phyloP scores from a whole-genome alignment of 2,329 filamentous ascomycete genomes.

The Claviceps fusiformis region DNA sequence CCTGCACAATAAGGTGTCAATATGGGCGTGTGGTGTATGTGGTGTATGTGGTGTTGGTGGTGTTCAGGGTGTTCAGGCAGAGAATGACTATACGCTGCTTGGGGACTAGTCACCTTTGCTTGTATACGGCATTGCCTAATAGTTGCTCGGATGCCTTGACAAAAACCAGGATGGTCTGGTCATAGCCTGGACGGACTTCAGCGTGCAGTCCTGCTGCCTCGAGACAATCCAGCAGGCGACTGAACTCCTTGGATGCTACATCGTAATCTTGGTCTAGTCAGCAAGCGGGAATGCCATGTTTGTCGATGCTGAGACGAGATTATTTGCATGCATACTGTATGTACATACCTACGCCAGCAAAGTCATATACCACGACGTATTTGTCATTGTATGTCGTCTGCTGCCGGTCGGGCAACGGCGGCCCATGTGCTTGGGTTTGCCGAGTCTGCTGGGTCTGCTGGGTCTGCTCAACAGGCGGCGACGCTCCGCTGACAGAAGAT shows the following conservation, averaged over 20 bases:
- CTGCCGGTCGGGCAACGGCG: background rate
- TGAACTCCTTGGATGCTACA: slow-evolving; percentile 20
- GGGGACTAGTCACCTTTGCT: slow-evolving; percentile 37
- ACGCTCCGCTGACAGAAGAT: background rate
- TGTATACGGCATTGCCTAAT: slow-evolving; percentile 52
- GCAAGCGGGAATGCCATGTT: background rate
- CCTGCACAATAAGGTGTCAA: slow-evolving; percentile 22
- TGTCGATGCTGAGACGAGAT: background rate
- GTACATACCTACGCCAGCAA: slow-evolving; percentile 19
- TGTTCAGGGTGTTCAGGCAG: background rate
- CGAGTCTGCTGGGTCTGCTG: background rate
- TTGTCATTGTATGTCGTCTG: slow-evolving; percentile 9
- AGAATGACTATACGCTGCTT: background rate
- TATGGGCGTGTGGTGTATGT: background rate
- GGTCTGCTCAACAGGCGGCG: background rate
- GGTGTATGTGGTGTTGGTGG: no score
- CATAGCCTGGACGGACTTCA: slow-evolving; percentile 57
- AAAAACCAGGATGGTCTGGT: slow-evolving; percentile 54
- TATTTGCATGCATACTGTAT: no score
- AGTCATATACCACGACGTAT: slow-evolving; percentile 27
- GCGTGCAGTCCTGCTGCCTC: slow-evolving; percentile 51
- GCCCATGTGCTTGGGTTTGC: background rate
- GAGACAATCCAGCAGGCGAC: slow-evolving; percentile 42
- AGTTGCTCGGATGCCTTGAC: slow-evolving; percentile 49
- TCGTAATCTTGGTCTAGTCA: slow-evolving; percentile 17